Percentiles rank a stretch among this genome's conserved stretches.
phyloP scores from a whole-genome alignment of 2,329 filamentous ascomycete genomes.

The Monascus ruber region DNA sequence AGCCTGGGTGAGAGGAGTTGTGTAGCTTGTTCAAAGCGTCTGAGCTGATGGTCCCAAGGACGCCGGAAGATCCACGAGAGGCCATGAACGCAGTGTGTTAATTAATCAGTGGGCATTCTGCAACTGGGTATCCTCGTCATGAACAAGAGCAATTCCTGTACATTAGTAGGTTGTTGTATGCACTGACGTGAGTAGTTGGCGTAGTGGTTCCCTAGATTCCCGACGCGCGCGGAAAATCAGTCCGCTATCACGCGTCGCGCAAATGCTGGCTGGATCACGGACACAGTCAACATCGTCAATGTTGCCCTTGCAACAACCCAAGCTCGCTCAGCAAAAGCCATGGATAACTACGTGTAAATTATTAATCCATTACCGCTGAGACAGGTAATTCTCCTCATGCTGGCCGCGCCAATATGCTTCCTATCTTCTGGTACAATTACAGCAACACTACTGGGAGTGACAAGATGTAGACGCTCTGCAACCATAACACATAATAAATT shows the following conservation, averaged over 20 bases:
- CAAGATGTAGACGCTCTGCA: not conserved
- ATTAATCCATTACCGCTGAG: not conserved
- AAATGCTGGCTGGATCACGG: no score
- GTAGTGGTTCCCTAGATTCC: not conserved
- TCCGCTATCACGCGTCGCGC: not conserved
- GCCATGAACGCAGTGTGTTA: conserved; percentile 22
- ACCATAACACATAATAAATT: not conserved
- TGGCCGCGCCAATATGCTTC: no score
- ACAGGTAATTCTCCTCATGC: no score
- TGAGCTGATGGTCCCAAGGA: conserved; percentile 23
- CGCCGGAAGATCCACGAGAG: conserved; percentile 18
- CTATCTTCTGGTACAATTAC: no score
- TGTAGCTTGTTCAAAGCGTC: conserved; percentile 21
- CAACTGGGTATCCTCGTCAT: no score
- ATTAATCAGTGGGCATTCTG: conserved; percentile 11
- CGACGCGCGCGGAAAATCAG: conserved; percentile 1
- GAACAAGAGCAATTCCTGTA: no score
- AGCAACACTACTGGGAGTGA: not conserved
- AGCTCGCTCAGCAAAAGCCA: no score
- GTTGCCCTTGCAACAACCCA: no score
- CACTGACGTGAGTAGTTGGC: no score
- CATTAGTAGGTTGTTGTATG: no score
- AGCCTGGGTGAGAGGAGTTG: conserved; percentile 10
- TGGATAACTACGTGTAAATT: not conserved
- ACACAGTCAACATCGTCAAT: no score